phyloP scores from a whole-genome alignment of 495 filamentous ascomycete species.

The Penicillium goetzii region DNA sequence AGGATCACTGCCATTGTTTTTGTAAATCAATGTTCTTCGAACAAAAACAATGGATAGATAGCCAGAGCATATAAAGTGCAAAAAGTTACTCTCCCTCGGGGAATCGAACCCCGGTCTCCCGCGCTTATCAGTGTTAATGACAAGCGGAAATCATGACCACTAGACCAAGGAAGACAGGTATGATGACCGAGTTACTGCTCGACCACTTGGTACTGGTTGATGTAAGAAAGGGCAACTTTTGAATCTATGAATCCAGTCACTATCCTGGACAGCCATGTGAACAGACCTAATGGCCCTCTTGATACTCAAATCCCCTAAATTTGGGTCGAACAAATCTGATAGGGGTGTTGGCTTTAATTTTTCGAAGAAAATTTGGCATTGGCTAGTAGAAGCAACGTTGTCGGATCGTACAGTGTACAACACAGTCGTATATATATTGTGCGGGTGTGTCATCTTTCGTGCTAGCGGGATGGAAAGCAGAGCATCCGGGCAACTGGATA shows the following conservation, averaged over 20 bases:
- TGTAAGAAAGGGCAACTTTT: not conserved
- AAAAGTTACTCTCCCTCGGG: conserved; percentile 49
- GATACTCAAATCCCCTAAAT: not conserved
- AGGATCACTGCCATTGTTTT: no score
- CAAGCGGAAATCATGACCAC: conserved; percentile 62
- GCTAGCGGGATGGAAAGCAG: no score
- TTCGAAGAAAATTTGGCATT: no score
- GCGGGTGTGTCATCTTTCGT: no score
- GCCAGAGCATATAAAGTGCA: not conserved
- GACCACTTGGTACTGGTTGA: conserved; percentile 10
- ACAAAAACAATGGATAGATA: no score
- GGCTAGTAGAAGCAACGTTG: no score
- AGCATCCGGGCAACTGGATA: no score
- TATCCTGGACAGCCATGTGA: not conserved
- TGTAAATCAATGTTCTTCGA: no score
- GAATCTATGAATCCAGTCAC: not conserved
- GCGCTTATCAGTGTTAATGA: conserved; percentile 49
- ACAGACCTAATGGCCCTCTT: not conserved
- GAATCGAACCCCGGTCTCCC: conserved; percentile 61
- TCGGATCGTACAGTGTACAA: not conserved
- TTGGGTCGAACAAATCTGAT: no score
- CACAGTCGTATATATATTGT: not conserved
- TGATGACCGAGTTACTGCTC: conserved; percentile 5
- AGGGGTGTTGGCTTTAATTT: no score
- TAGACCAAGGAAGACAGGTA: conserved; percentile 46